A percentile compares a stretch with the other conserved stretches of the same genome.
Conservation (phyloP, 202 grass and related monocot species). For the Panicum virgatum region DNA sequence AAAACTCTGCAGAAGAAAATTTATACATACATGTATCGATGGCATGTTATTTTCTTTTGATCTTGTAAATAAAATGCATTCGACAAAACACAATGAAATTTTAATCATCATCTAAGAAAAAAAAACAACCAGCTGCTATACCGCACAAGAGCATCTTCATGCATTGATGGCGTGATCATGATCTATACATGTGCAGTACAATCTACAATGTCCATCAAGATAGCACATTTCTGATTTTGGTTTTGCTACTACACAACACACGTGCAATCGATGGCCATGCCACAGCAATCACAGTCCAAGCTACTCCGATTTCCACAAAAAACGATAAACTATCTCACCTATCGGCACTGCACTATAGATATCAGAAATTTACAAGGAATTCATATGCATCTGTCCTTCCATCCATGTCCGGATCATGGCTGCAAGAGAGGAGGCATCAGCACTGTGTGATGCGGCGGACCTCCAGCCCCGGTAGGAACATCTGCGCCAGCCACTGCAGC, state of each 20-base stretch:
- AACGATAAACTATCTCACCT: constrained; percentile 31
- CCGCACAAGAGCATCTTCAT: constrained; percentile 12
- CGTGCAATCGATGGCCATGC: constrained; percentile 2
- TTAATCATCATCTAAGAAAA: background rate
- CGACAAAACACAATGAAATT: background rate
- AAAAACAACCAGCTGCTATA: background rate
- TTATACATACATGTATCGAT: no score
- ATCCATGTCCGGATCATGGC: constrained; percentile 9
- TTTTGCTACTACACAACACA: background rate
- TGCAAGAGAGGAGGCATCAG: constrained; percentile 25
- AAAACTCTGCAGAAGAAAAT: no score
- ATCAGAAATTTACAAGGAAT: constrained; percentile 44
- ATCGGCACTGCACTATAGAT: constrained; percentile 20
- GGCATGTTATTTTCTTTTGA: background rate
- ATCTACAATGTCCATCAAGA: background rate
- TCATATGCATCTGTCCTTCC: background rate
- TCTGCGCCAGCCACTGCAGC: constrained; percentile 59
- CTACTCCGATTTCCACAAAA: constrained; percentile 19
- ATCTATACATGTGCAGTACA: background rate
- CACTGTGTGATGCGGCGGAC: constrained; percentile 6
- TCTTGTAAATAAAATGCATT: background rate
- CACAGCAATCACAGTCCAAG: constrained; percentile 15
- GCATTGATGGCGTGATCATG: constrained; percentile 1
- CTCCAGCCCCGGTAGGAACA: constrained; percentile 47
- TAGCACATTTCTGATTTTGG: background rate